Evolutionary conservation across 1,284 basidiomycete genomes (phyloP).

Genomic region (Microstroma glucosiphilum): DNA sequence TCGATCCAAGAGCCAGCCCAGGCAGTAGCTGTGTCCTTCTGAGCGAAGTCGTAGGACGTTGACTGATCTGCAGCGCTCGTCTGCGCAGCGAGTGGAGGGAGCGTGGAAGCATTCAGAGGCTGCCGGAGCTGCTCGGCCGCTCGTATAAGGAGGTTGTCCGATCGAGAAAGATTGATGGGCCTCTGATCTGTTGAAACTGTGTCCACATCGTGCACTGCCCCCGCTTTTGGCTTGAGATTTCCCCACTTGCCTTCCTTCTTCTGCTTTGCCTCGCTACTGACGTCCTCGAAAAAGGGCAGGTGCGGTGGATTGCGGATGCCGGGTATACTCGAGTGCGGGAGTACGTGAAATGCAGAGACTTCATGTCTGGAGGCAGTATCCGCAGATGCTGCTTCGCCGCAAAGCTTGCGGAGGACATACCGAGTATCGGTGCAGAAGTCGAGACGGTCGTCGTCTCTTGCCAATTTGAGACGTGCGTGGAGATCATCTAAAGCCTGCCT

Average conservation of each 20-base stretch:
- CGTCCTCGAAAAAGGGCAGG: neutral
- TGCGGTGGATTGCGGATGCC: neutral
- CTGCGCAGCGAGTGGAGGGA: neutral
- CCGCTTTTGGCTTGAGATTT: neutral
- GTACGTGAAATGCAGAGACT: neutral
- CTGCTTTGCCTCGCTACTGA: neutral
- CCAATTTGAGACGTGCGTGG: too few species aligned
- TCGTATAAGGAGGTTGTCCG: neutral
- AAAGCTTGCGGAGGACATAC: too few species aligned
- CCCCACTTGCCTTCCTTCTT: neutral
- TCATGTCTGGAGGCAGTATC: neutral
- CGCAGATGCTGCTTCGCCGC: too few species aligned
- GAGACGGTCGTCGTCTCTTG: too few species aligned
- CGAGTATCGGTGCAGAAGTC: too few species aligned
- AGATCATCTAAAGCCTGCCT: too few species aligned
- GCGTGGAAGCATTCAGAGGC: neutral
- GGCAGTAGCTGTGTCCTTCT: neutral
- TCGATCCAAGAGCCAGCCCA: conserved; percentile 3
- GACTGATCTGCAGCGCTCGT: neutral
- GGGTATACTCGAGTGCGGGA: neutral
- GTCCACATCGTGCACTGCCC: neutral
- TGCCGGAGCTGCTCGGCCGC: neutral
- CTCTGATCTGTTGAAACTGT: too few species aligned
- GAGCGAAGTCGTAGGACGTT: neutral
- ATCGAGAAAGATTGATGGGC: neutral